Base-by-base conservation (phyloP, 2,329 filamentous ascomycete species). In the Chaetomiaceae sp. region DNA sequence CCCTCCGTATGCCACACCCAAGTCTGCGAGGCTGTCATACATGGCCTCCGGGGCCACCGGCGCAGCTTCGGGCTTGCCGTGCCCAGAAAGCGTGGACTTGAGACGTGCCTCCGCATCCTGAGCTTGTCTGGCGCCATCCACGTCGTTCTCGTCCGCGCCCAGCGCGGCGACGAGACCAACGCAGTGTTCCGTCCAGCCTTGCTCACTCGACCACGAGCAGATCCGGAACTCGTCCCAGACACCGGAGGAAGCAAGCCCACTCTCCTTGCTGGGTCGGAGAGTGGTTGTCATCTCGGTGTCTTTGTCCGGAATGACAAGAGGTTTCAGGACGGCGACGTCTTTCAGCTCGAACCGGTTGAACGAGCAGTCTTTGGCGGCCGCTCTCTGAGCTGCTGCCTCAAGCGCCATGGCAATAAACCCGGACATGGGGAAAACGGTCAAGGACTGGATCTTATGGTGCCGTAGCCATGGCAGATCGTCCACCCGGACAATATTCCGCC, bases 121-220 rank as follows among this genome's bases (percentile, higher is more conserved):
- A 32, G 35, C 55, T 38, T 60, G 62, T 46, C 59, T 60, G n/a
- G 54, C 54, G 24, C 65, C 62, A 39, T 72, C 67, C 1, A 75
- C 65, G 6, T 67, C 65, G 49, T 73, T 70, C 1, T 58, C 49
- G 11, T 69, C 63, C 7, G 55, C 53, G 8, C 59, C 51, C 37
- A 62, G 60, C 3, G 73, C 66, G 6, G 67, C 61, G 9, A 80
- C 65, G 3, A 76, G 62, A n/a, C 75, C 75, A 40, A 70, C 67
- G 57, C 77, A 81, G 55, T 83, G 73, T 55, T 81, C 74, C 0
- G 71, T 71, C 78, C 78, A 82, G 10, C 73, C 72, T 33, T 73
- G 67, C 11, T 61, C 67, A 12, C 68, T 65, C 0, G 69, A 69
- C 69, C 70, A 78, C 0, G 77, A 78, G 37, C 69, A 75, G 20